These are phyloP conservation scores for Eucalyptus decipiens DNA, from an alignment of 345 rosid genomes.

Conservation along the genomic window DNA sequence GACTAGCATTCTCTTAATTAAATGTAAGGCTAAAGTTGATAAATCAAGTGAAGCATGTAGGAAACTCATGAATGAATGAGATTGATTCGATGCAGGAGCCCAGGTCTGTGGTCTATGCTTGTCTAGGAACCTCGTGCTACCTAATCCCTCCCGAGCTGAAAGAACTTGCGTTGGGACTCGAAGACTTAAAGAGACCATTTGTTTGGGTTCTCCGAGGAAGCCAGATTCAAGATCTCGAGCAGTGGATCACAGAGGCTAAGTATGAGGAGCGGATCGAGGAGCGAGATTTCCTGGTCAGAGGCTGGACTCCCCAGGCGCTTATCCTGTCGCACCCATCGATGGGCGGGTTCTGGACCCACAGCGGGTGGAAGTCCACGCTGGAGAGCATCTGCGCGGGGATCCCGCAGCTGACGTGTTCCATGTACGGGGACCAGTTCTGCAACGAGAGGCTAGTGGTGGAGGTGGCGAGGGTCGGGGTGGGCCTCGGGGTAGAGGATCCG, in stretches of 20 bases:
- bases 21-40: background rate
- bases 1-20: background rate
- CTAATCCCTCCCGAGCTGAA: background rate
- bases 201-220: slow-evolving; percentile 14
- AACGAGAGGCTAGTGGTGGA: slow-evolving; percentile 18
- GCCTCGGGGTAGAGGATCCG: background rate
- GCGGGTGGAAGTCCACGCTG: slow-evolving; percentile 23
- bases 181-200: slow-evolving; percentile 13
- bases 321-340: slow-evolving; percentile 17
- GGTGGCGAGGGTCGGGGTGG: slow-evolving; percentile 2
- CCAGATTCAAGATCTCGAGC: background rate
- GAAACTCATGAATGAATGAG: background rate
- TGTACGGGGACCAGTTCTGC: slow-evolving; percentile 22
- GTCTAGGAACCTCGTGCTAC: slow-evolving; percentile 11
- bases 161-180: slow-evolving; percentile 18
- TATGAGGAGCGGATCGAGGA: slow-evolving; percentile 11
- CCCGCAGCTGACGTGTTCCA: slow-evolving; percentile 20
- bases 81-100: slow-evolving; percentile 4
- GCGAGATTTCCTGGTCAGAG: slow-evolving; percentile 7
- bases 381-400: slow-evolving; percentile 10
- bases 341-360: slow-evolving; percentile 20
- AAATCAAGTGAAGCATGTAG: background rate
- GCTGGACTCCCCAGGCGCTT: slow-evolving; percentile 24
- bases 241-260: slow-evolving; percentile 5
- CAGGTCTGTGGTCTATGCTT: slow-evolving; percentile 12